Evolutionary conservation across 2,329 filamentous ascomycete species (phyloP).

Genomic region (Parasarocladium wereldwijsianum): DNA sequence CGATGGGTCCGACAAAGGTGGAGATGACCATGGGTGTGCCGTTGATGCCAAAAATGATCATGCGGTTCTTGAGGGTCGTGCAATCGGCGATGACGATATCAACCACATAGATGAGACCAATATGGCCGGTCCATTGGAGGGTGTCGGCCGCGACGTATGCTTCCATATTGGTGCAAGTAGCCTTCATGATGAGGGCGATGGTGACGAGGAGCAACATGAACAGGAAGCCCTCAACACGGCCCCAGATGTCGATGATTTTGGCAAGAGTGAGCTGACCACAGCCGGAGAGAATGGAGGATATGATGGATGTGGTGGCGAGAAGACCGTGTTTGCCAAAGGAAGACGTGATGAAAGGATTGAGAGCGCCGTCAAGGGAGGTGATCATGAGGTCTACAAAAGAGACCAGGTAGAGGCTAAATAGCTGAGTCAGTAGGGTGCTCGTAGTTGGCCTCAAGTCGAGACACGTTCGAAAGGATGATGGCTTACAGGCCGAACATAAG

Average conservation of each 20-base stretch:
- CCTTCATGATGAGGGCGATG: constrained; percentile 43
- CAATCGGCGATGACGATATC: constrained; percentile 20
- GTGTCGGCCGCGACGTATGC: constrained; percentile 43
- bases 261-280: constrained; percentile 25
- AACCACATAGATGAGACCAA: constrained; percentile 19
- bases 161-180: constrained; percentile 35
- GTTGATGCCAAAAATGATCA: constrained; percentile 22
- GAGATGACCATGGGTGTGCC: constrained; percentile 24
- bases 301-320: constrained; percentile 47
- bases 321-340: constrained; percentile 50
- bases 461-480: background rate
- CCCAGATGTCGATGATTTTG: constrained; percentile 33
- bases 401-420: constrained; percentile 23
- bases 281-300: constrained; percentile 30
- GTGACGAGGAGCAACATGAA: constrained; percentile 25
- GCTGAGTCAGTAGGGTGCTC: background rate
- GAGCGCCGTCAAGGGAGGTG: constrained; percentile 24
- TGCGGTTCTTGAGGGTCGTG: constrained; percentile 25
- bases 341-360: constrained; percentile 52
- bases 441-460: background rate
- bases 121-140: constrained; percentile 42
- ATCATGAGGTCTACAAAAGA: constrained; percentile 23
- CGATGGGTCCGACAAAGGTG: constrained; percentile 24
- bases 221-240: constrained; percentile 29
- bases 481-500: constrained; percentile 24